These are phyloP conservation scores for Schizonepeta tenuifolia DNA, from an alignment of 257 asterid genomes.

Conservation along the genomic window DNA sequence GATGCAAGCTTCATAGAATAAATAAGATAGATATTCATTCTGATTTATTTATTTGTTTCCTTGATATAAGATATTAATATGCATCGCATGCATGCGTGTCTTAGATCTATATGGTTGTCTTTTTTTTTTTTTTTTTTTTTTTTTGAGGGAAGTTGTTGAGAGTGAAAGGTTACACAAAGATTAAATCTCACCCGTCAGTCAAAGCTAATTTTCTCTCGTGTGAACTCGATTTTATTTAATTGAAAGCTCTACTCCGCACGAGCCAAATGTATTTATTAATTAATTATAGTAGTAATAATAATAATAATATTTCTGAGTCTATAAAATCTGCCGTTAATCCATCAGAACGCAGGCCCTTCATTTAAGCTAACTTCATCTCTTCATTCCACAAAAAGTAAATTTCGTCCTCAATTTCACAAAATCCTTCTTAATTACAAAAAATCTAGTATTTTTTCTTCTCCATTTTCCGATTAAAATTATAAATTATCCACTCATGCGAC, in stretches of 20 bases:
- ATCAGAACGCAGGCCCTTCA: neutral
- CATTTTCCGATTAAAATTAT: neutral
- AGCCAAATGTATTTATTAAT: conserved; percentile 26
- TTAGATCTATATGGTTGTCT: conserved; percentile 31
- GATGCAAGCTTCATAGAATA: neutral
- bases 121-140: too few species aligned
- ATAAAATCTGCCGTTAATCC: conserved; percentile 32
- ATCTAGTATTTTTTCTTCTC: neutral
- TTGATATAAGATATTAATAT: neutral
- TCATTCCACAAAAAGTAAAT: neutral
- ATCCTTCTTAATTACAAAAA: neutral
- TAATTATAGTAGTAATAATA: neutral
- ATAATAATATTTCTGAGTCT: neutral
- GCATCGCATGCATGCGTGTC: conserved; percentile 25
- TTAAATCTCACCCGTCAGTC: conserved; percentile 40
- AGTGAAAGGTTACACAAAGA: conserved; percentile 11
- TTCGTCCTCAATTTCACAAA: neutral
- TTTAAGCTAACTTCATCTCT: neutral
- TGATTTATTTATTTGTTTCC: too few species aligned
- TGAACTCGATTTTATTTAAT: conserved; percentile 6
- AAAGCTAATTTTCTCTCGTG: conserved; percentile 18
- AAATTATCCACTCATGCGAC: too few species aligned
- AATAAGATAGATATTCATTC: neutral
- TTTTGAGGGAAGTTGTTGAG: too few species aligned
- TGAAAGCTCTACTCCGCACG: conserved; percentile 19